Conservation (phyloP, 73 alveolate species). For the Durusdinium trenchii region DNA sequence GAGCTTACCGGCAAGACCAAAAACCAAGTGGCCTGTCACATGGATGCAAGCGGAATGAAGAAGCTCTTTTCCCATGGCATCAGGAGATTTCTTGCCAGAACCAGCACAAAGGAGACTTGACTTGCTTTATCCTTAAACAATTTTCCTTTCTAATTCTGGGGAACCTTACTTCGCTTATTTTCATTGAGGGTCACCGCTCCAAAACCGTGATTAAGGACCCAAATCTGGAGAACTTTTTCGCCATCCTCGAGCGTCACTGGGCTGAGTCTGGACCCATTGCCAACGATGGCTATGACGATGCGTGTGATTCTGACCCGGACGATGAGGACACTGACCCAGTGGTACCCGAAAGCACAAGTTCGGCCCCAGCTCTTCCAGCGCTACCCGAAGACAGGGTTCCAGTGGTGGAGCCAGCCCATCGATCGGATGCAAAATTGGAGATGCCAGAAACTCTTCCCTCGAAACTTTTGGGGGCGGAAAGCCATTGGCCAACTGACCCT, state of each 20-base stretch:
- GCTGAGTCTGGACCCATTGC: neutral
- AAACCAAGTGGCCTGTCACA: neutral
- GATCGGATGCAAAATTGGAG: neutral
- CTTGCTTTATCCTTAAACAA: neutral
- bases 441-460: neutral
- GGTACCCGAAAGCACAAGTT: neutral
- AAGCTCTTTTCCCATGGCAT: constrained; percentile 28
- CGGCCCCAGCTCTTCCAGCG: neutral
- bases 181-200: neutral
- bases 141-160: no score
- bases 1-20: neutral
- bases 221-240: neutral
- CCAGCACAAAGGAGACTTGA: neutral
- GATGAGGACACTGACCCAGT: neutral
- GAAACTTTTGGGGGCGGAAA: neutral
- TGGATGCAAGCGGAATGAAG: constrained; percentile 24
- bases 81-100: neutral
- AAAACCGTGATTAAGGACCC: neutral
- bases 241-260: neutral
- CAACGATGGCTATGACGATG: neutral
- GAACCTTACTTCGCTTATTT: neutral
- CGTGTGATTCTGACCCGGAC: neutral
- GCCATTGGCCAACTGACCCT: neutral
- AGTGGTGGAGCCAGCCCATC: neutral
- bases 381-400: neutral